phyloP scores from a whole-genome alignment of 2,329 filamentous ascomycete genomes.

The Arthrobotrys sinensis region DNA sequence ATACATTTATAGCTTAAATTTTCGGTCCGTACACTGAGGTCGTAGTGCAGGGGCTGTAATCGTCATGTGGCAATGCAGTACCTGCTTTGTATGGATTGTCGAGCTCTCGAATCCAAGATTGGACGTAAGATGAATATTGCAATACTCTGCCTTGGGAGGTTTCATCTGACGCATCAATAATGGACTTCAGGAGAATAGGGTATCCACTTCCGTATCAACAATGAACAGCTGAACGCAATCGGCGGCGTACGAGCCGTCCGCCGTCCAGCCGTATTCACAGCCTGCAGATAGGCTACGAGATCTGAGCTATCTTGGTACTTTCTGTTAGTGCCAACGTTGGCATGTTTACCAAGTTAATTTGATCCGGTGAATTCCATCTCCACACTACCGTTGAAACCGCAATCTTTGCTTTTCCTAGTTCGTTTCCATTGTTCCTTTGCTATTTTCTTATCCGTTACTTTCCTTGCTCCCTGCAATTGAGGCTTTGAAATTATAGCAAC shows the following conservation, averaged over 20 bases:
- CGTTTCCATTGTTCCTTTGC: constrained; percentile 6
- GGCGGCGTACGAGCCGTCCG: constrained; percentile 12
- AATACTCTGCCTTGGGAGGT: neutral
- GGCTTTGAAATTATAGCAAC: neutral
- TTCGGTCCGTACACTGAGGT: constrained; percentile 1
- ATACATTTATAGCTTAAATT: constrained; percentile 27
- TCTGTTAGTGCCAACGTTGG: neutral
- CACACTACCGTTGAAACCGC: neutral
- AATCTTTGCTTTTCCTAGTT: constrained; percentile 20
- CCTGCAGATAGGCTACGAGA: constrained; percentile 8
- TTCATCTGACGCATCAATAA: constrained; percentile 20
- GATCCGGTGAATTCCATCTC: constrained; percentile 12
- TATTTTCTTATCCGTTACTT: constrained; percentile 16
- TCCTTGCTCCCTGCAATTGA: constrained; percentile 17
- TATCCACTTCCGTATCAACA: constrained; percentile 15
- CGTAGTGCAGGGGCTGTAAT: constrained; percentile 12
- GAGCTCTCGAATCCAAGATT: neutral
- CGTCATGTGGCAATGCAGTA: constrained; percentile 23
- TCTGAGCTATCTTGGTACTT: neutral
- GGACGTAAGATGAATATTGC: constrained; percentile 11
- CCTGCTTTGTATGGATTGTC: constrained; percentile 6
- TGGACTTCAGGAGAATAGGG: neutral
- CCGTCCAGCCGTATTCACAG: constrained; percentile 14
- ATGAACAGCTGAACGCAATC: neutral
- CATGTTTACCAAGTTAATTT: neutral